Evolutionary conservation across 345 rosid species (phyloP), one percentile per base, ranked within the genome.

Genomic region (Litchi chinensis): DNA sequence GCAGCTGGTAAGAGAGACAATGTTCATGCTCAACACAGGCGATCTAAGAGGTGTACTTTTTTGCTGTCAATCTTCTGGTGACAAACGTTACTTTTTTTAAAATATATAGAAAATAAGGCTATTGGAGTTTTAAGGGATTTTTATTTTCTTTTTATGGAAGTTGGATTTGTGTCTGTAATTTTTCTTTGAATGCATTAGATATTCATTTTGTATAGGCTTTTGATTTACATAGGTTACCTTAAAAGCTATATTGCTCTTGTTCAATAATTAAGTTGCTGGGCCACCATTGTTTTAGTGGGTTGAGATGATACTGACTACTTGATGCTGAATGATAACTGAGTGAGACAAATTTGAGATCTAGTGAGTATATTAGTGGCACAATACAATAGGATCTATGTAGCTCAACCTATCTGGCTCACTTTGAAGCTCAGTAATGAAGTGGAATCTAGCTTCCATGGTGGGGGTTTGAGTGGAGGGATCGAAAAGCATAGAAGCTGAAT

Each of bases 21-120:
- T 68, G 70, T 78, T 70, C 82, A 73, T 86, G 76, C 74, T 62
- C 90, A 79, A 41, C 98, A 95, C 76, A 88, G 92, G 77, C 90
- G 98, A 56, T 95, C 95, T n/a, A 92, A 89, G 85, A 92, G 98
- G 98, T 92, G 68, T 4, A 40, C 8, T 77, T 37, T n/a, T 24
- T 70, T 1, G 37, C 37, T 32, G 37, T 81, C 60, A 19, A 21
- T 77, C 6, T 71, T 64, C 8, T 76, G 32, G 40, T 56, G 65
- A 21, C 65, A 56, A 59, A 59, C 11, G 50, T 12, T 10, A 3
- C 22, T 73, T 0, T 40, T 70, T 10, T 13, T 68, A 50, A 37
- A 15, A 16, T 57, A 52, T 52, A 52, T 52, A 52, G 57, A 52
- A 52, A 15, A 50, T 15, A 50, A 52, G 18, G 71, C 13, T 50